These are phyloP conservation scores for Aspergillus oerlinghausenensis DNA, from an alignment of 2,329 filamentous ascomycete genomes.

Conservation along the genomic window DNA sequence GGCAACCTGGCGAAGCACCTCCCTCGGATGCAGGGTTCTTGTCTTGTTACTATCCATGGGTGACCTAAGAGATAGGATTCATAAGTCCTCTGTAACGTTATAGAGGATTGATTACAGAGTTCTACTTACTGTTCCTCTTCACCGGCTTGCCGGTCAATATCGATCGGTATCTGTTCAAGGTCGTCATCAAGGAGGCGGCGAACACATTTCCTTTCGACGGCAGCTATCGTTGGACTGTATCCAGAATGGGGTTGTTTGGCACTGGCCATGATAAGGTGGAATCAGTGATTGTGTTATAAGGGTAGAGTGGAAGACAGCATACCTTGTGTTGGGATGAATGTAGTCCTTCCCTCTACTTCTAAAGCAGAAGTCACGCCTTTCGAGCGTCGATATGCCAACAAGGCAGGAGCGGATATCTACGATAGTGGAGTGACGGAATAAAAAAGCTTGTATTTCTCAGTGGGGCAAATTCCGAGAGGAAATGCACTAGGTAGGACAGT, in stretches of 20 bases:
- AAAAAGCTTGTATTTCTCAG: neutral
- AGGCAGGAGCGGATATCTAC: neutral
- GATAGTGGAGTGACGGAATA: neutral
- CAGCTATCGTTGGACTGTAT: too few relatives aligned
- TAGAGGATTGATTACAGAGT: neutral
- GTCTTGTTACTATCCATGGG: constrained; percentile 3
- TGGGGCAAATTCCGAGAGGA: neutral
- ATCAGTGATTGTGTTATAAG: too few relatives aligned
- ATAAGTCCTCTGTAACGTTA: constrained; percentile 1
- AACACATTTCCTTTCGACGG: neutral
- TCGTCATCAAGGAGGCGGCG: neutral
- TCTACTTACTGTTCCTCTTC: constrained; percentile 1
- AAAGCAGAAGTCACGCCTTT: constrained; percentile 1
- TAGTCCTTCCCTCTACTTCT: too few relatives aligned
- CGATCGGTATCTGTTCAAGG: neutral
- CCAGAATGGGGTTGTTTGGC: neutral
- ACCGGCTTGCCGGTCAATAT: neutral
- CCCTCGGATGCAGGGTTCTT: constrained; percentile 6
- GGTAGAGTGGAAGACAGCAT: too few relatives aligned
- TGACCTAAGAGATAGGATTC: neutral
- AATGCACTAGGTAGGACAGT: too few relatives aligned
- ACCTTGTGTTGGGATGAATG: too few relatives aligned
- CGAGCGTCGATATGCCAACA: neutral
- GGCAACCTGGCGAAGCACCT: constrained; percentile 11
- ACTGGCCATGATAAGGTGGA: neutral